phyloP scores from a whole-genome alignment of 495 filamentous ascomycete genomes.

The Lasiosphaeria miniovina region DNA sequence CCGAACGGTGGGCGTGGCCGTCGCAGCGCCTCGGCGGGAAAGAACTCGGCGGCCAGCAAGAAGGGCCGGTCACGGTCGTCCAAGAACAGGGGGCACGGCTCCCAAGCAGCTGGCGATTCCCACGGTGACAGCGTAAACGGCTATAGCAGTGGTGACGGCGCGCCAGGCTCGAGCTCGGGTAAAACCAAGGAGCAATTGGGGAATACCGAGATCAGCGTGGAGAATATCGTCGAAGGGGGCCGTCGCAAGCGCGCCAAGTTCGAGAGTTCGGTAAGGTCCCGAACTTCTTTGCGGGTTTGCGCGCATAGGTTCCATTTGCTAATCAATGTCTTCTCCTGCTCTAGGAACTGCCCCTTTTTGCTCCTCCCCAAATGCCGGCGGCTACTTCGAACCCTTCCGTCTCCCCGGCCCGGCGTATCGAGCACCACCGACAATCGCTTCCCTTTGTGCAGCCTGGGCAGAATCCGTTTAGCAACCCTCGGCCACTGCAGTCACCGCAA shows the following conservation, averaged over 20 bases:
- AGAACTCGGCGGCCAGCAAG: slow-evolving; percentile 46
- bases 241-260: slow-evolving; percentile 95
- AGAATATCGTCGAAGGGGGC: slow-evolving; percentile 96
- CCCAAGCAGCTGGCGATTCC: slow-evolving; percentile 63
- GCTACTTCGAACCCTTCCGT: slow-evolving; percentile 86
- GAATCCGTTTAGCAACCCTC: slow-evolving; percentile 68
- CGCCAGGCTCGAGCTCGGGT: slow-evolving; percentile 68
- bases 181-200: slow-evolving; percentile 76
- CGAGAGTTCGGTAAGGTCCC: slow-evolving; percentile 80
- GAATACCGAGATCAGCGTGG: slow-evolving; percentile 94
- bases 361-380: slow-evolving; percentile 86
- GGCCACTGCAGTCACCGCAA: slow-evolving; percentile 74
- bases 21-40: slow-evolving; percentile 71
- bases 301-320: slow-evolving; percentile 5
- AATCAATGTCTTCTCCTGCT: slow-evolving; percentile 13
- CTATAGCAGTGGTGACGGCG: slow-evolving; percentile 80
- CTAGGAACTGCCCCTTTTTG: slow-evolving; percentile 92
- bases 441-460: slow-evolving; percentile 70
- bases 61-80: slow-evolving; percentile 64
- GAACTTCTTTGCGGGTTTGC: background rate
- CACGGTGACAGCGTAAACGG: slow-evolving; percentile 63
- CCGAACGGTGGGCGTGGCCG: slow-evolving; percentile 69
- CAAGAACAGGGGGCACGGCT: slow-evolving; percentile 57
- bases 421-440: slow-evolving; percentile 54
- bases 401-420: slow-evolving; percentile 77